Evolutionary conservation across 1,139 yeast species (phyloP), one percentile per base, ranked within the genome.

Genomic region (Debaryomycetaceae sp.): DNA sequence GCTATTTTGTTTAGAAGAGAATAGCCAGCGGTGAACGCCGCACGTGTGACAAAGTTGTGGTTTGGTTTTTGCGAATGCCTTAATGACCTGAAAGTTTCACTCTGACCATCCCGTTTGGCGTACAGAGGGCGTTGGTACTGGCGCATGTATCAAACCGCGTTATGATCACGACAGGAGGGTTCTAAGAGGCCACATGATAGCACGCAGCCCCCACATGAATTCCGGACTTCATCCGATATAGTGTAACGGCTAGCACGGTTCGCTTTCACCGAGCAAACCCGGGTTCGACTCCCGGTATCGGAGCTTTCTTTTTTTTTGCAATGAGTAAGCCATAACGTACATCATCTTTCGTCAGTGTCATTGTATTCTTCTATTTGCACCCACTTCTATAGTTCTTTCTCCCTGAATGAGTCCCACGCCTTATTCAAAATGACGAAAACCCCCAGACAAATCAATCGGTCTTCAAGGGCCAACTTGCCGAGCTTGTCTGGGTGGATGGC

Each of bases 401-500:
- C 61, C 51, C 83, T 86, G 58, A 89, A 91, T 17, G 57, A 62
- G 43, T 89, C 98, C 98, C 98, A 93, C 1, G 97, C 89, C 43
- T 77, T 73, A 53, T 89, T 89, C 42, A 93, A 63, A 0, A 78
- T 69, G 27, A 88, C 83, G 49, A 93, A 93, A 1, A 91, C 93
- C 7, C 79, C 78, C 46, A 88, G 91, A 19, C 97, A 93, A 31
- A 89, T 65, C 81, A 89, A 75, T 51, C 81, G 81, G 38, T 77
- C 75, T 44, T 85, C 91, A n/a, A 76, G 61, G 18, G 61, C 56
- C 6, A 78, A 58, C 20, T 66, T 62, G 4, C 76, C 65, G 24
- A 88, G 61, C 54, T 93, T 93, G 54, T 93, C 98, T 0, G 98
- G 98, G 51, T 93, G 99, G 4, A 93, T 86, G 43, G 81, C 77